Evolutionary conservation across 2,329 filamentous ascomycete species (phyloP).

Genomic region (Thielaviopsis euricoi): DNA sequence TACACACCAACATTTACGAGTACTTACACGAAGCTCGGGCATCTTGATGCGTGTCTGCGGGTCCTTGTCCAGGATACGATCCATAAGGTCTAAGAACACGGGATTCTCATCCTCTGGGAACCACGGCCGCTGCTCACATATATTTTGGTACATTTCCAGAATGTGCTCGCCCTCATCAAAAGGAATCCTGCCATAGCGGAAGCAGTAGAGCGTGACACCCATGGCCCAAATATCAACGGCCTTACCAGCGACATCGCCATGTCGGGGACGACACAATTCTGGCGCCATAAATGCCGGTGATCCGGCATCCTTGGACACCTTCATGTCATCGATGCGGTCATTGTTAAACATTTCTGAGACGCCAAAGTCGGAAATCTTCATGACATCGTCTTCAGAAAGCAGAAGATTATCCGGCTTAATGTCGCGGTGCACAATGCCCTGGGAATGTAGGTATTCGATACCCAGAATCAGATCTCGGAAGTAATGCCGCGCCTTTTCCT

Average conservation of each 20-base stretch:
- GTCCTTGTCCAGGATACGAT: constrained; percentile 65
- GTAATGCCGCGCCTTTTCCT: constrained; percentile 74
- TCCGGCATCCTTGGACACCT: constrained; percentile 79
- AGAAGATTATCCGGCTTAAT: constrained; percentile 97
- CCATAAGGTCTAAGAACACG: constrained; percentile 59
- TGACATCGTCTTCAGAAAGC: constrained; percentile 74
- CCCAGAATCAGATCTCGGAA: constrained; percentile 89
- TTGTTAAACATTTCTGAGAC: constrained; percentile 91
- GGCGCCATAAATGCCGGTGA: constrained; percentile 91
- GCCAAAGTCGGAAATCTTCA: constrained; percentile 97
- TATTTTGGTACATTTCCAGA: constrained; percentile 78
- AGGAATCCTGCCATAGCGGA: constrained; percentile 75
- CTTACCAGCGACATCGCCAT: constrained; percentile 73
- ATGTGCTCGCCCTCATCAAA: constrained; percentile 59
- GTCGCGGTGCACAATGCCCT: constrained; percentile 88
- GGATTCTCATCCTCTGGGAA: constrained; percentile 48
- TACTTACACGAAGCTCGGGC: constrained; percentile 55
- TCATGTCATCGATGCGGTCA: constrained; percentile 62
- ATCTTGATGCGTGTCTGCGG: constrained; percentile 71
- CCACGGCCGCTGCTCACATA: constrained; percentile 51
- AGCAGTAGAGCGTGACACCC: constrained; percentile 86
- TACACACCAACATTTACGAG: neutral
- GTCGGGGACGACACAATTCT: constrained; percentile 73
- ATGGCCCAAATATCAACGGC: constrained; percentile 97
- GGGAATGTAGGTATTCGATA: constrained; percentile 91